A percentile compares a stretch with the other conserved stretches of the same genome.
These are phyloP conservation scores for Ogataea ganodermae DNA, from an alignment of 805 yeast species.

Conservation along the genomic window DNA sequence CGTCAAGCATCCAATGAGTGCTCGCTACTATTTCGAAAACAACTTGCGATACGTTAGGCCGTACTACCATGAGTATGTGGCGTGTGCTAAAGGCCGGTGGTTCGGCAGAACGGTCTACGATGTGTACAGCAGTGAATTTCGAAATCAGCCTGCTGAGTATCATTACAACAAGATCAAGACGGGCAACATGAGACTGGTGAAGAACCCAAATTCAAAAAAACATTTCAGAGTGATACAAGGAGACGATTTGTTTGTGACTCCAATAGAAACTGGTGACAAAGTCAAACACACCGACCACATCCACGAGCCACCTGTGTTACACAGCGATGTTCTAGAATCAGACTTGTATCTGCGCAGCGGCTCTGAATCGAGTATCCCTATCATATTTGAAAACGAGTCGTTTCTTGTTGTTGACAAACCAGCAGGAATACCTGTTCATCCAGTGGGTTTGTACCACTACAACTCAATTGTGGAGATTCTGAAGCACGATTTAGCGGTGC, in stretches of 20 bases:
- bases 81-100: constrained; percentile 43
- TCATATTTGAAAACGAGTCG: constrained; percentile 37
- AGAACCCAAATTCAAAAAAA: constrained; percentile 29
- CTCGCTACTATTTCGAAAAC: constrained; percentile 17
- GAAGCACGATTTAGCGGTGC: constrained; percentile 35
- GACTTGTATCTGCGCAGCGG: not conserved
- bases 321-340: constrained; percentile 3
- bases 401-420: constrained; percentile 51
- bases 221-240: constrained; percentile 31
- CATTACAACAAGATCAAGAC: constrained; percentile 10
- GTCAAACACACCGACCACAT: constrained; percentile 16
- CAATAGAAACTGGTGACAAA: constrained; percentile 17
- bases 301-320: constrained; percentile 19
- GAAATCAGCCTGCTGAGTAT: constrained; percentile 17
- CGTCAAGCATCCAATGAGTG: not conserved
- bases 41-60: constrained; percentile 41
- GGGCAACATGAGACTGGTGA: constrained; percentile 24
- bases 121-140: constrained; percentile 37
- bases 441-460: constrained; percentile 44
- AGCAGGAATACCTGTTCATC: constrained; percentile 54
- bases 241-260: constrained; percentile 23
- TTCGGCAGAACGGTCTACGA: constrained; percentile 35
- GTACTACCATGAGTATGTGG: constrained; percentile 34
- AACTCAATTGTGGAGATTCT: constrained; percentile 49
- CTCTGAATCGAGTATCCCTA: constrained; percentile 5